These are phyloP conservation scores for Diaporthe citri DNA, from an alignment of 2,329 filamentous ascomycete genomes.

Conservation along the genomic window DNA sequence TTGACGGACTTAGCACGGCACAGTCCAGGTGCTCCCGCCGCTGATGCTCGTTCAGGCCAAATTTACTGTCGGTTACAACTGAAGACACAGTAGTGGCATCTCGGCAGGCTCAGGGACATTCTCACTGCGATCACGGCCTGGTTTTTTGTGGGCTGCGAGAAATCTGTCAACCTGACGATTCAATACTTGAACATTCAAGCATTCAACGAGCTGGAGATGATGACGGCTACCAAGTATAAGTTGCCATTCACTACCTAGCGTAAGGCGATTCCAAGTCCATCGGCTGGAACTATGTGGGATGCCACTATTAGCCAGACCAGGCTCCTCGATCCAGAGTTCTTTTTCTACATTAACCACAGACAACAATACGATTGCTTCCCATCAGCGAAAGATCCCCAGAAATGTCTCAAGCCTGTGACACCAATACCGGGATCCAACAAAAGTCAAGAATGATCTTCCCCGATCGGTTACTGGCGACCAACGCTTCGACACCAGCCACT, in stretches of 20 bases:
- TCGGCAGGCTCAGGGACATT: neutral
- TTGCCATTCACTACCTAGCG: neutral
- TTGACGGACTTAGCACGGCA: neutral
- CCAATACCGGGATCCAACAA: neutral
- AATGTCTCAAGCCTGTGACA: neutral
- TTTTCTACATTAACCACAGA: neutral
- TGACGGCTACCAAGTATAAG: neutral
- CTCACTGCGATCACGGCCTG: no score
- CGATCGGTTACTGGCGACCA: neutral
- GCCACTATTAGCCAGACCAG: neutral
- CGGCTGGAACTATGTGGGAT: neutral
- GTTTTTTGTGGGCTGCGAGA: neutral
- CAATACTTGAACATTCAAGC: neutral
- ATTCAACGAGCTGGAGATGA: neutral
- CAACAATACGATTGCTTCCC: neutral
- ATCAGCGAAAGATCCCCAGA: neutral
- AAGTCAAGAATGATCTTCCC: neutral
- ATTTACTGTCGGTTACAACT: neutral
- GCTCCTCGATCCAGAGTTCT: neutral
- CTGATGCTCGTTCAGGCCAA: neutral
- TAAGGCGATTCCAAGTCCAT: neutral
- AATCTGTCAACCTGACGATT: no score
- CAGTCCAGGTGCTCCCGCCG: neutral
- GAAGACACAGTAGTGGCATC: no score
- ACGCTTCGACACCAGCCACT: neutral